Percentiles rank a stretch among this genome's conserved stretches.
Conservation (phyloP, 192 early-diverging fungal species). For the Pilobolus umbonatus region DNA sequence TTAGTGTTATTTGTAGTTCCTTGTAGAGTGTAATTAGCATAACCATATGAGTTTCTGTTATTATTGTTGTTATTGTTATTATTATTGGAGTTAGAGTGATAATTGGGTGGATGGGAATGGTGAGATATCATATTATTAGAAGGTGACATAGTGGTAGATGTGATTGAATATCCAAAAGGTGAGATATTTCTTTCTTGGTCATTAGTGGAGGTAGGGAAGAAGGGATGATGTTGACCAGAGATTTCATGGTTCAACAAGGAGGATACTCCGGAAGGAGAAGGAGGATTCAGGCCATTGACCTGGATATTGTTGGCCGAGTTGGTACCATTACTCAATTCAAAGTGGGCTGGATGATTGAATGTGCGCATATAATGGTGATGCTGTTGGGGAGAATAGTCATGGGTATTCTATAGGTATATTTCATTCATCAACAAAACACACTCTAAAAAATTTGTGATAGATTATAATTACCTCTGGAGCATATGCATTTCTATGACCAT, state of each 20-base stretch:
- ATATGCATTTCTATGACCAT: conserved; percentile 15
- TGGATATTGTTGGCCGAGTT: too few relatives aligned
- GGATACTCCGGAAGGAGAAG: conserved; percentile 3
- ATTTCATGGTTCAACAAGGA: conserved; percentile 3
- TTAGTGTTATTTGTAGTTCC: not conserved
- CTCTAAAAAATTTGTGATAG: too few relatives aligned
- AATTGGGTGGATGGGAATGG: not conserved
- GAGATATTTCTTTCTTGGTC: too few relatives aligned
- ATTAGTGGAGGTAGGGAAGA: too few relatives aligned
- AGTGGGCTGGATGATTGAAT: conserved; percentile 3
- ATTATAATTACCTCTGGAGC: conserved; percentile 18
- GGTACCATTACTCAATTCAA: too few relatives aligned
- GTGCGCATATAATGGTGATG: conserved; percentile 10
- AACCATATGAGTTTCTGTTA: not conserved
- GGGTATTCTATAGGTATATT: not conserved
- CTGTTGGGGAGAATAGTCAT: conserved; percentile 2
- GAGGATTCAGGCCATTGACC: too few relatives aligned
- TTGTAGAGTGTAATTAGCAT: too few relatives aligned
- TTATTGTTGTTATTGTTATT: not conserved
- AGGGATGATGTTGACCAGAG: not conserved
- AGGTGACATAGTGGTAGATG: not conserved
- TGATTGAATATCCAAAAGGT: too few relatives aligned
- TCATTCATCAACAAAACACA: too few relatives aligned
- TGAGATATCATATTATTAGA: too few relatives aligned
- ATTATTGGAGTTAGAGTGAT: not conserved